Evolutionary conservation across 2,329 filamentous ascomycete species (phyloP).

Genomic region (Calonectria leucothoes): DNA sequence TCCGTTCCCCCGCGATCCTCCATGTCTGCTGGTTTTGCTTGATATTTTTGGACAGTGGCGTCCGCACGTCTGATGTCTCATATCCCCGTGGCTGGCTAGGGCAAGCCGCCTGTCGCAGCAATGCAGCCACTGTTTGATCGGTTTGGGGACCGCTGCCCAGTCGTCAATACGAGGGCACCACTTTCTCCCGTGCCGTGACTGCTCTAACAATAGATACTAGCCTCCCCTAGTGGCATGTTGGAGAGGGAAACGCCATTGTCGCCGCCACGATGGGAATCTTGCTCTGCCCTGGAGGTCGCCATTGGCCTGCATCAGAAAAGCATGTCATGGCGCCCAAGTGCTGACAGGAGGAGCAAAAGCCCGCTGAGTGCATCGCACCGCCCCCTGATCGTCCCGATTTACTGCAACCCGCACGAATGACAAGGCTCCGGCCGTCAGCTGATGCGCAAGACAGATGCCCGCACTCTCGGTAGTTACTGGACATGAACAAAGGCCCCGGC

Average conservation of each 20-base stretch:
- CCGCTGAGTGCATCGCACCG: background rate
- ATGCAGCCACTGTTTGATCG: background rate
- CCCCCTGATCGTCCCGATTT: constrained; percentile 2
- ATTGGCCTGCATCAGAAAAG: background rate
- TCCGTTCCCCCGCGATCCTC: background rate
- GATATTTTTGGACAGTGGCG: background rate
- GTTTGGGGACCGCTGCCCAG: background rate
- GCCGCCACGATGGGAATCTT: background rate
- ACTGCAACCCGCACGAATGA: background rate
- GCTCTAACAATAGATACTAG: constrained; percentile 12
- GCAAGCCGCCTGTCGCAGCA: background rate
- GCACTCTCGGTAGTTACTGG: background rate
- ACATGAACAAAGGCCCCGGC: background rate
- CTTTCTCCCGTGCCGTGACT: background rate
- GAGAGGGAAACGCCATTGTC: background rate
- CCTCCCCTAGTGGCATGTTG: background rate
- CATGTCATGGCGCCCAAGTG: background rate
- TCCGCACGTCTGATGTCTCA: background rate
- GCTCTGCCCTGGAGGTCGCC: background rate
- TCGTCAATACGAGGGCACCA: constrained; percentile 13
- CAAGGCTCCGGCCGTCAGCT: background rate
- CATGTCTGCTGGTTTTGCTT: background rate
- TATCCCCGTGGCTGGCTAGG: background rate
- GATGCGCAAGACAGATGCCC: background rate
- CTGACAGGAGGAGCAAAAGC: constrained; percentile 2